phyloP scores from a whole-genome alignment of 1,284 basidiomycete genomes.

The Cryptococcus sp. region DNA sequence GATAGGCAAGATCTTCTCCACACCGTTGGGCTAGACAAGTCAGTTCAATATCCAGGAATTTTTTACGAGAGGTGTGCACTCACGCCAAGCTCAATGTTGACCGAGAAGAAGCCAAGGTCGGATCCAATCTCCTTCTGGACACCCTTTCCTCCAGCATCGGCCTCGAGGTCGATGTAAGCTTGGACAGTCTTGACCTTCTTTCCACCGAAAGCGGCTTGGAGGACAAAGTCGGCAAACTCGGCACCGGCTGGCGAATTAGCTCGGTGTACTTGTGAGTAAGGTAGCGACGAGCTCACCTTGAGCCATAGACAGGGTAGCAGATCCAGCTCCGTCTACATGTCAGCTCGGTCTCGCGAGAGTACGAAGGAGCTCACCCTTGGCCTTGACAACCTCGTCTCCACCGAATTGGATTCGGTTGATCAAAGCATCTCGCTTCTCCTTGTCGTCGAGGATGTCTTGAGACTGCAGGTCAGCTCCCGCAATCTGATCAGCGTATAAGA shows the following conservation, averaged over 20 bases:
- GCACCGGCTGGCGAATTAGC: slow-evolving; percentile 56
- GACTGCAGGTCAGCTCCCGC: slow-evolving; percentile 15
- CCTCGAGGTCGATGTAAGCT: slow-evolving; percentile 74
- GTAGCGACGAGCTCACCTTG: slow-evolving; percentile 50
- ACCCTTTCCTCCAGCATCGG: slow-evolving; percentile 46
- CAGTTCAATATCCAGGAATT: slow-evolving; percentile 3
- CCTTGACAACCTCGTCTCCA: slow-evolving; percentile 66
- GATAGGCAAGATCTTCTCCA: slow-evolving; percentile 53
- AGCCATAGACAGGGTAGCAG: slow-evolving; percentile 90
- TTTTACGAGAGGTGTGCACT: slow-evolving; percentile 19
- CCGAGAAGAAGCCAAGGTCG: slow-evolving; percentile 77
- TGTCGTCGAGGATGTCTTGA: slow-evolving; percentile 50
- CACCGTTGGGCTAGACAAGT: slow-evolving; percentile 45
- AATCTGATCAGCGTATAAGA: not conserved
- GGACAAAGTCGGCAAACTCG: slow-evolving; percentile 75
- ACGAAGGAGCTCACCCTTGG: slow-evolving; percentile 32
- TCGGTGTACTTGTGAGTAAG: slow-evolving; percentile 1
- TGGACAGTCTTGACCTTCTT: slow-evolving; percentile 79
- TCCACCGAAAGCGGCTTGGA: slow-evolving; percentile 72
- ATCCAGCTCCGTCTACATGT: slow-evolving; percentile 82
- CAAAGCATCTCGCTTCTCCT: slow-evolving; percentile 58
- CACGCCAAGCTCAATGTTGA: slow-evolving; percentile 84
- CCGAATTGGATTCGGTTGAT: slow-evolving; percentile 86
- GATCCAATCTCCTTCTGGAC: slow-evolving; percentile 48
- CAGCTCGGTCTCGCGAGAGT: slow-evolving; percentile 51